Evolutionary conservation across 2,329 filamentous ascomycete species (phyloP).

Genomic region (Fusarium secorum): DNA sequence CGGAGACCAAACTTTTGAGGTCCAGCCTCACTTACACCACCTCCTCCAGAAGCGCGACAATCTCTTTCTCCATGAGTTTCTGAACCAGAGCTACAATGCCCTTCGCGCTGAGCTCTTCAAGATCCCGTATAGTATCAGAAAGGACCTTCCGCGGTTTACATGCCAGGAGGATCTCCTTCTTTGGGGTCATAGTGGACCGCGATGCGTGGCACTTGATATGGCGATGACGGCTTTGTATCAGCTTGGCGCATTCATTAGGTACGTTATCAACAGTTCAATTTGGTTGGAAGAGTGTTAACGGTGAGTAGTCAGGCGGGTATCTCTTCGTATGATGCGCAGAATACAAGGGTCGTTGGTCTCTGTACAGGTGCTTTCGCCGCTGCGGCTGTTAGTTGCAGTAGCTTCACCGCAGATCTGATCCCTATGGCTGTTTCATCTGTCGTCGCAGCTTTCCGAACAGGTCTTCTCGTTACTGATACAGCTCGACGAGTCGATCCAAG

Average conservation of each 20-base stretch:
- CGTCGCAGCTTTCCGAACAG: constrained; percentile 26
- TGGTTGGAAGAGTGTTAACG: background rate
- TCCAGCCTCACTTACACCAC: constrained; percentile 22
- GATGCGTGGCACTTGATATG: constrained; percentile 35
- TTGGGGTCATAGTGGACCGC: constrained; percentile 27
- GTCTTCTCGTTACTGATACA: constrained; percentile 25
- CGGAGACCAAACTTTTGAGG: constrained; percentile 33
- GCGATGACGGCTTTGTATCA: constrained; percentile 34
- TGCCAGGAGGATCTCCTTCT: constrained; percentile 29
- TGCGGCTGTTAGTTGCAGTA: constrained; percentile 33
- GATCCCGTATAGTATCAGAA: constrained; percentile 16
- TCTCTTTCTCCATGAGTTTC: constrained; percentile 32
- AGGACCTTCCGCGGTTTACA: constrained; percentile 30
- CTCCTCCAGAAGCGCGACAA: constrained; percentile 34
- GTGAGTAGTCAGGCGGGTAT: background rate
- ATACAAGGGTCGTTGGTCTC: constrained; percentile 27
- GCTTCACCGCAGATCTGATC: constrained; percentile 29
- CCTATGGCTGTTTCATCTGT: constrained; percentile 25
- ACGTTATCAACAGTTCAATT: too few relatives aligned
- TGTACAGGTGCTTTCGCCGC: constrained; percentile 35
- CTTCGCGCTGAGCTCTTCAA: constrained; percentile 26
- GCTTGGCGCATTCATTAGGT: constrained; percentile 32
- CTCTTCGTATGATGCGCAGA: constrained; percentile 28
- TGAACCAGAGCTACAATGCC: constrained; percentile 28
- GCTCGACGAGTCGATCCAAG: constrained; percentile 8